These are phyloP conservation scores for Sclerotinia borealis DNA, from an alignment of 2,329 filamentous ascomycete genomes.

Conservation along the genomic window DNA sequence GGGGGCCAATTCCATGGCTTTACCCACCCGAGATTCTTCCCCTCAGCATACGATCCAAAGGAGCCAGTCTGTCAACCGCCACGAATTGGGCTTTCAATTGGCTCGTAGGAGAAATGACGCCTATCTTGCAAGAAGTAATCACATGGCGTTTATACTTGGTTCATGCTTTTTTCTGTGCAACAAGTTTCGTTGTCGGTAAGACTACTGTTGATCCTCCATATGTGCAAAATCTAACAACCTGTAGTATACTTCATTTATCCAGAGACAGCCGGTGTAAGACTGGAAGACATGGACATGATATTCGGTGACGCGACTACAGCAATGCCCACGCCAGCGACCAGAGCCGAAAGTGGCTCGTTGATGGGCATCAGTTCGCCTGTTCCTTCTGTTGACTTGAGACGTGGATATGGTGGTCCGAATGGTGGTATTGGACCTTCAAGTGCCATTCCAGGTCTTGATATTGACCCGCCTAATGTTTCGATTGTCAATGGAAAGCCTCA, in stretches of 20 bases:
- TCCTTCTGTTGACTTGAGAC: constrained; percentile 67
- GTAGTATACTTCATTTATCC: constrained; percentile 96
- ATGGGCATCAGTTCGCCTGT: constrained; percentile 74
- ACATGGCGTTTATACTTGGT: constrained; percentile 91
- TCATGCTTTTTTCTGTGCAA: constrained; percentile 93
- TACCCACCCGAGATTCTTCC: constrained; percentile 99
- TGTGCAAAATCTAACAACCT: constrained; percentile 3
- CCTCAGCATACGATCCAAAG: constrained; percentile 93
- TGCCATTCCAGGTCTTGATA: constrained; percentile 73
- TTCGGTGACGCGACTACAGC: constrained; percentile 90
- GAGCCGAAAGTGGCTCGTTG: constrained; percentile 75
- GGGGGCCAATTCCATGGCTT: constrained; percentile 97
- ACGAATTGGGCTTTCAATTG: constrained; percentile 99
- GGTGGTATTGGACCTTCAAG: constrained; percentile 50
- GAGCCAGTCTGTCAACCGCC: constrained; percentile 90
- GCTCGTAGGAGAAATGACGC: constrained; percentile 92
- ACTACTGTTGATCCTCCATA: constrained; percentile 21
- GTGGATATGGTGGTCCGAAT: constrained; percentile 34
- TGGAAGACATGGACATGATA: constrained; percentile 93
- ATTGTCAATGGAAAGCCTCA: constrained; percentile 45
- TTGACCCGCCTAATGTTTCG: constrained; percentile 66
- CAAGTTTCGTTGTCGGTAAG: constrained; percentile 93
- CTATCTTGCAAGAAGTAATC: constrained; percentile 85
- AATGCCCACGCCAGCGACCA: constrained; percentile 70
- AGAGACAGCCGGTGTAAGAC: constrained; percentile 87